Conservation (phyloP, 2,329 filamentous ascomycete species). For the Immersiporthe knoxdaviesiana region DNA sequence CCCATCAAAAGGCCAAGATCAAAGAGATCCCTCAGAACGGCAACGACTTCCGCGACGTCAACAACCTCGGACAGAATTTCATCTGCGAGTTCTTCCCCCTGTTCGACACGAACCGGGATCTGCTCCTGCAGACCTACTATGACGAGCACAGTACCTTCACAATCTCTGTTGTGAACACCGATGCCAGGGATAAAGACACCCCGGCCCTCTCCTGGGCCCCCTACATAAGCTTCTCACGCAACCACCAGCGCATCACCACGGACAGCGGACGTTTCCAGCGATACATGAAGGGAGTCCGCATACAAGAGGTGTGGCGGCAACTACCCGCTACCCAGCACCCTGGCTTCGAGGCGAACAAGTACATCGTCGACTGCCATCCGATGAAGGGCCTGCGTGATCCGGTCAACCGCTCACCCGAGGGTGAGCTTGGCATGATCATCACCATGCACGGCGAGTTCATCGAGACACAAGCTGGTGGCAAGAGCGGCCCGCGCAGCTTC, state of each 20-base stretch:
- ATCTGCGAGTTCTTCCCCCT: slow-evolving; percentile 72
- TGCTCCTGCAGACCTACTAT: slow-evolving; percentile 70
- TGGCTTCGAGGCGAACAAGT: slow-evolving; percentile 71
- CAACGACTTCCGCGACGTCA: slow-evolving; percentile 74
- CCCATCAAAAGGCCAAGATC: slow-evolving; percentile 53
- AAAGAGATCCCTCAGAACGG: slow-evolving; percentile 64
- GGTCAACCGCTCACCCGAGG: slow-evolving; percentile 61
- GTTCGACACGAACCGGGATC: slow-evolving; percentile 73
- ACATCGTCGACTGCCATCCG: slow-evolving; percentile 81
- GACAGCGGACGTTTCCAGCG: slow-evolving; percentile 65
- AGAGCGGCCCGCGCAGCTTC: slow-evolving; percentile 73
- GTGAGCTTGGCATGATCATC: slow-evolving; percentile 78
- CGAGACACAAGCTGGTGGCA: slow-evolving; percentile 64
- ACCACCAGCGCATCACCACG: slow-evolving; percentile 69
- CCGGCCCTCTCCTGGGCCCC: slow-evolving; percentile 66
- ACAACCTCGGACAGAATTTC: slow-evolving; percentile 75
- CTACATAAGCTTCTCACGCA: slow-evolving; percentile 79
- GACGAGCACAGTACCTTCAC: slow-evolving; percentile 78
- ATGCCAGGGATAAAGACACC: slow-evolving; percentile 48
- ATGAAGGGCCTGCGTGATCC: slow-evolving; percentile 73
- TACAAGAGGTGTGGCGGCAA: slow-evolving; percentile 68
- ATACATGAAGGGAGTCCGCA: slow-evolving; percentile 66
- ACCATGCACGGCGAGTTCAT: slow-evolving; percentile 84
- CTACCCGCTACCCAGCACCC: slow-evolving; percentile 78
- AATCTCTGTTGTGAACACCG: slow-evolving; percentile 68